These are phyloP conservation scores for Aspergillus sp. DNA, from an alignment of 2,329 filamentous ascomycete genomes.

Conservation along the genomic window DNA sequence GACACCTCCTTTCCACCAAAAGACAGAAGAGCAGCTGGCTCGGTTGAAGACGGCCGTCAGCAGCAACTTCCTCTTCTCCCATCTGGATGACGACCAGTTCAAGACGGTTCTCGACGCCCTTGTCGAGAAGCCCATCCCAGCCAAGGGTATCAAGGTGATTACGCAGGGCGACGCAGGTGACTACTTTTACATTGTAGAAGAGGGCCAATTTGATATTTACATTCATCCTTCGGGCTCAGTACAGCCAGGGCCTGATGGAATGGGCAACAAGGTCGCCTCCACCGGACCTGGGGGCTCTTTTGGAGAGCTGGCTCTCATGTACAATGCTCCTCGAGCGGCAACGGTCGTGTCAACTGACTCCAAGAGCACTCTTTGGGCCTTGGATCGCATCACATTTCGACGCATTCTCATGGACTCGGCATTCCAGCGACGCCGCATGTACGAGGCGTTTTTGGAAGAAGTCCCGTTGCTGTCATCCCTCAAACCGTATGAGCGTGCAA, in stretches of 20 bases:
- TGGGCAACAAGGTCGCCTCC: slow-evolving; percentile 75
- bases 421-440: slow-evolving; percentile 92
- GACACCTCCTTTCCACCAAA: slow-evolving; percentile 79
- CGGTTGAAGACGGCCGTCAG: slow-evolving; percentile 78
- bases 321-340: slow-evolving; percentile 92
- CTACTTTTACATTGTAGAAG: slow-evolving; percentile 96
- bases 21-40: slow-evolving; percentile 72
- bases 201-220: slow-evolving; percentile 83
- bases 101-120: slow-evolving; percentile 82
- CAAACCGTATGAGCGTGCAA: slow-evolving; percentile 88
- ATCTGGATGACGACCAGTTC: slow-evolving; percentile 90
- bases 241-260: slow-evolving; percentile 73
- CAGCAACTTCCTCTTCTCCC: slow-evolving; percentile 88
- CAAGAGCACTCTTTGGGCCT: slow-evolving; percentile 79
- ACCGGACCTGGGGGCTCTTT: slow-evolving; percentile 90
- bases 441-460: slow-evolving; percentile 93
- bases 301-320: slow-evolving; percentile 96
- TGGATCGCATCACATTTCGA: slow-evolving; percentile 94
- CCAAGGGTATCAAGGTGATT: slow-evolving; percentile 87
- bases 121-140: slow-evolving; percentile 91
- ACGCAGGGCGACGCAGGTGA: slow-evolving; percentile 93
- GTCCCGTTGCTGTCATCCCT: slow-evolving; percentile 79
- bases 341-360: slow-evolving; percentile 82
- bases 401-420: slow-evolving; percentile 98
- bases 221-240: slow-evolving; percentile 75